These are phyloP conservation scores for Penicillium sp. DNA, from an alignment of 2,329 filamentous ascomycete species.

Conservation along the genomic window DNA sequence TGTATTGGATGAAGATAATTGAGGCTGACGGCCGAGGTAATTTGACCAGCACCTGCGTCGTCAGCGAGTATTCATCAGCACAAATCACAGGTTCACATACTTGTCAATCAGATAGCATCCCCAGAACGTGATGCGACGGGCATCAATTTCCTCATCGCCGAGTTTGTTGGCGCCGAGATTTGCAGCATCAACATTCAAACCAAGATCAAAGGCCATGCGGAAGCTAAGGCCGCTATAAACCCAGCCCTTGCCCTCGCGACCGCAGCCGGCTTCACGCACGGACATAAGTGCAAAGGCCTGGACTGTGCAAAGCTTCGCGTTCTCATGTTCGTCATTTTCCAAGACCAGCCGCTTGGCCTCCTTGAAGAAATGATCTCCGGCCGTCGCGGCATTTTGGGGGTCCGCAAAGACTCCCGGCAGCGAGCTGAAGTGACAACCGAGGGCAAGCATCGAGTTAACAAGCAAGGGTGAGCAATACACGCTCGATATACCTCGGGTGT, in stretches of 20 bases:
- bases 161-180: slow-evolving; percentile 63
- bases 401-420: slow-evolving; percentile 69
- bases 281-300: slow-evolving; percentile 95
- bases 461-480: slow-evolving; percentile 84
- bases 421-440: slow-evolving; percentile 90
- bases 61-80: slow-evolving; percentile 11
- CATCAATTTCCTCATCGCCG: slow-evolving; percentile 82
- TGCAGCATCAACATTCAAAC: slow-evolving; percentile 78
- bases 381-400: slow-evolving; percentile 74
- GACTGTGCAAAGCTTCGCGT: slow-evolving; percentile 81
- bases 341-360: slow-evolving; percentile 88
- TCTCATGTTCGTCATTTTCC: slow-evolving; percentile 90
- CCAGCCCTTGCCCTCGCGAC: slow-evolving; percentile 92
- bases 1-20: slow-evolving; percentile 74
- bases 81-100: slow-evolving; percentile 37
- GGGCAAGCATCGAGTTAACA: slow-evolving; percentile 88
- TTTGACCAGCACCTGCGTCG: slow-evolving; percentile 79
- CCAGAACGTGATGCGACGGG: slow-evolving; percentile 90
- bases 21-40: slow-evolving; percentile 86
- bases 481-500: slow-evolving; percentile 65
- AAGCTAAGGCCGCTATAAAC: slow-evolving; percentile 98
- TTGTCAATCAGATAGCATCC: slow-evolving; percentile 98
- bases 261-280: slow-evolving; percentile 91
- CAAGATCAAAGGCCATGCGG: slow-evolving; percentile 92
- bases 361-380: slow-evolving; percentile 92